phyloP scores from a whole-genome alignment of 2,329 filamentous ascomycete species.

The Pseudomassariella vexata region DNA sequence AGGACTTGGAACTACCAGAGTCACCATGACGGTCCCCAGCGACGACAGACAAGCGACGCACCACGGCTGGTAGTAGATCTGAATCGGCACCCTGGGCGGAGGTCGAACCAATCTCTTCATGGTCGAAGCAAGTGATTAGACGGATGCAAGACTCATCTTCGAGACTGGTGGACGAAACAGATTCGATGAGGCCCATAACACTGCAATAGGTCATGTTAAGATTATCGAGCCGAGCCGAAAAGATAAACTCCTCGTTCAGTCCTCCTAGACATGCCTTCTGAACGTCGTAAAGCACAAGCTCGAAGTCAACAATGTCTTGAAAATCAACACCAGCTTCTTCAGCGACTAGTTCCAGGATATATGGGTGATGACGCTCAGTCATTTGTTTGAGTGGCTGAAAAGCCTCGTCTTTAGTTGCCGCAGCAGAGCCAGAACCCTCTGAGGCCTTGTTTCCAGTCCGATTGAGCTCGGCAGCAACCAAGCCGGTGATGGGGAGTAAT shows the following conservation, averaged over 20 bases:
- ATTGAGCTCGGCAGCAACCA: constrained; percentile 85
- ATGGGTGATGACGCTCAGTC: constrained; percentile 80
- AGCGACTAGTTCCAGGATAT: constrained; percentile 79
- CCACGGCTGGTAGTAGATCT: constrained; percentile 80
- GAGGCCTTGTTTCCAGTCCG: constrained; percentile 49
- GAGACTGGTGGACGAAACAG: constrained; percentile 59
- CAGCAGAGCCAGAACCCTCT: constrained; percentile 29
- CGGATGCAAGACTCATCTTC: constrained; percentile 77
- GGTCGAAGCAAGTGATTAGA: constrained; percentile 91
- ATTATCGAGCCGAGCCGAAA: constrained; percentile 93
- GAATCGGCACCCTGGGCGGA: constrained; percentile 93
- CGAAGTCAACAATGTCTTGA: constrained; percentile 81
- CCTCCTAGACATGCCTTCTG: constrained; percentile 87
- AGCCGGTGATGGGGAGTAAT: constrained; percentile 85
- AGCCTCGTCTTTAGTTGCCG: constrained; percentile 36
- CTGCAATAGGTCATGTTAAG: constrained; percentile 95
- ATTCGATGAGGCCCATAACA: constrained; percentile 77
- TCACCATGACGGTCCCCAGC: constrained; percentile 49
- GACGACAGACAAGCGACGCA: constrained; percentile 79
- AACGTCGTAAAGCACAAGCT: constrained; percentile 94
- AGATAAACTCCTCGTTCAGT: constrained; percentile 89
- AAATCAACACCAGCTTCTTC: constrained; percentile 66
- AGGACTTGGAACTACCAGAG: constrained; percentile 55
- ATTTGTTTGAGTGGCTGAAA: constrained; percentile 75
- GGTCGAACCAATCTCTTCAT: constrained; percentile 92